Percentiles rank a stretch among this genome's conserved stretches.
phyloP scores from a whole-genome alignment of 306 rosid genomes.

The Acacia crassicarpa region DNA sequence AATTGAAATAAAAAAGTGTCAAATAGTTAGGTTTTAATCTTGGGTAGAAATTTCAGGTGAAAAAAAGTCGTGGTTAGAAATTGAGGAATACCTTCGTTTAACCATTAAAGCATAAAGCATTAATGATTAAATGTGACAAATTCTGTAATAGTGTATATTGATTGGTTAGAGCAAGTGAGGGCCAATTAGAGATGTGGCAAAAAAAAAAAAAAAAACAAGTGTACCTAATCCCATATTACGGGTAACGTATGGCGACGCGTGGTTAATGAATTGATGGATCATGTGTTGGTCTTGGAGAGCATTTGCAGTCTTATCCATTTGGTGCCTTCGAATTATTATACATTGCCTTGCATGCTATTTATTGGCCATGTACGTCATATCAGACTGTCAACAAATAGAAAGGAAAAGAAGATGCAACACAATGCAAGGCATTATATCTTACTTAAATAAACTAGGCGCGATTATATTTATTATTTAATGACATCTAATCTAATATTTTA shows the following conservation, averaged over 20 bases:
- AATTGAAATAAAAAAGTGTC: too few species aligned
- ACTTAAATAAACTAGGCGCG: neutral
- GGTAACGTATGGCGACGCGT: neutral
- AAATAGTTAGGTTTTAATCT: too few species aligned
- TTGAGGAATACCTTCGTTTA: too few species aligned
- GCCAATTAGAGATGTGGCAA: neutral
- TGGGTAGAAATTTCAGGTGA: too few species aligned
- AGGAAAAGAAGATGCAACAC: neutral
- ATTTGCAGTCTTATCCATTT: slow-evolving; percentile 25
- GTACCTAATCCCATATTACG: slow-evolving; percentile 9
- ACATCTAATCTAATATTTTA: neutral
- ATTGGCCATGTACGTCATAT: slow-evolving; percentile 1
- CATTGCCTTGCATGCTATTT: slow-evolving; percentile 25
- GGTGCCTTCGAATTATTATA: neutral
- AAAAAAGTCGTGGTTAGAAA: too few species aligned
- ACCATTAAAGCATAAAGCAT: too few species aligned
- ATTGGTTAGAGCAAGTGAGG: neutral
- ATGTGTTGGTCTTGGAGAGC: neutral
- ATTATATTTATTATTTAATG: neutral
- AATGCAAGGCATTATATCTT: neutral
- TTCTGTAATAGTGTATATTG: neutral
- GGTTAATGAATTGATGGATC: neutral
- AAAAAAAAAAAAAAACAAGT: neutral
- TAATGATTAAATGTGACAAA: neutral
- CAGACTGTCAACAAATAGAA: neutral